A percentile compares a stretch with the other conserved stretches of the same genome.
Conservation (phyloP, 2,329 filamentous ascomycete species). For the Cercospora zeae-maydis region DNA sequence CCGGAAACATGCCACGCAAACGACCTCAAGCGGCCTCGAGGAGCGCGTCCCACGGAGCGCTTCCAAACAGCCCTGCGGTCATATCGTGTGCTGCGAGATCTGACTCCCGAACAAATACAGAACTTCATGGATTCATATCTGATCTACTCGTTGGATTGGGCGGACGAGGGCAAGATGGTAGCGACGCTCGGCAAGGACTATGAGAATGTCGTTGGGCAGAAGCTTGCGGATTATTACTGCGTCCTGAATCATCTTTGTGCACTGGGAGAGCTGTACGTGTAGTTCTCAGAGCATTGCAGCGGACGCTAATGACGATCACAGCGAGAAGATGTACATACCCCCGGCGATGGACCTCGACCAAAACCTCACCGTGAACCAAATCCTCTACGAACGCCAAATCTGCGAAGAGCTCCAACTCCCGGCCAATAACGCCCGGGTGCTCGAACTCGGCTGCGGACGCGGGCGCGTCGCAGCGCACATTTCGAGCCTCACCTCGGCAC, state of each 20-base stretch:
- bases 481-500: constrained; percentile 25
- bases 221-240: constrained; percentile 31
- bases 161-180: constrained; percentile 30
- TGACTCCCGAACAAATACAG: constrained; percentile 30
- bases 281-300: not conserved
- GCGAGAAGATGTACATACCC: constrained; percentile 34
- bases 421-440: constrained; percentile 24
- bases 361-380: constrained; percentile 27
- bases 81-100: constrained; percentile 25
- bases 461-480: constrained; percentile 33
- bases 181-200: constrained; percentile 29
- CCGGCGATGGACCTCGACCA: constrained; percentile 27
- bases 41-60: constrained; percentile 19
- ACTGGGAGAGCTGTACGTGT: constrained; percentile 26
- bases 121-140: constrained; percentile 32
- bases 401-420: constrained; percentile 29
- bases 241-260: constrained; percentile 34
- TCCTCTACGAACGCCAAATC: constrained; percentile 31
- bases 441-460: constrained; percentile 33
- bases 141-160: constrained; percentile 34
- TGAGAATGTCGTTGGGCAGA: constrained; percentile 29
- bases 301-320: not conserved
- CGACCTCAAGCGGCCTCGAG: not conserved
- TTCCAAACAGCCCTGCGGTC: constrained; percentile 29
- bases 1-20: not conserved